phyloP scores from a whole-genome alignment of 2,329 filamentous ascomycete species.

The Aspergillus transmontanensis region DNA sequence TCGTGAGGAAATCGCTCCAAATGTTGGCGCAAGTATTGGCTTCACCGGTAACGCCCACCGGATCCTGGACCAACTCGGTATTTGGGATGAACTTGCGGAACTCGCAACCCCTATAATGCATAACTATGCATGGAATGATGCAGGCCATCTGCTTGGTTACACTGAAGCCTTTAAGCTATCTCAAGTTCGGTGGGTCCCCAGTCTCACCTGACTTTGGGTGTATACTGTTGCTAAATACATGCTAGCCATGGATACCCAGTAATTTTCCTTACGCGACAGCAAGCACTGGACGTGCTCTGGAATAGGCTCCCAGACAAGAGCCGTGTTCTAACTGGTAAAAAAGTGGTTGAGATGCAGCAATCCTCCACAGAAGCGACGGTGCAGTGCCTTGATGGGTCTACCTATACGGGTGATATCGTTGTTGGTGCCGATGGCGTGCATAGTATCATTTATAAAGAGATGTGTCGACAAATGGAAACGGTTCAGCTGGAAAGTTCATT shows the following conservation, averaged over 20 bases:
- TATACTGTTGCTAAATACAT: too few species aligned
- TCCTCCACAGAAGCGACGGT: background rate
- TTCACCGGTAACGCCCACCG: constrained; percentile 46
- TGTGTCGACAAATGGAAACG: constrained; percentile 22
- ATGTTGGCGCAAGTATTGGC: constrained; percentile 53
- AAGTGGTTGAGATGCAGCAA: too few species aligned
- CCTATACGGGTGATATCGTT: constrained; percentile 39
- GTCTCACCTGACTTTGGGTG: too few species aligned
- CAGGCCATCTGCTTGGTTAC: background rate
- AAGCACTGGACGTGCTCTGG: too few species aligned
- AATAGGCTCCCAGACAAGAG: too few species aligned
- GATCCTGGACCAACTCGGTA: constrained; percentile 56
- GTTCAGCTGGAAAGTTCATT: too few species aligned
- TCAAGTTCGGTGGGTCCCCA: too few species aligned
- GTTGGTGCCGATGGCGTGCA: constrained; percentile 50
- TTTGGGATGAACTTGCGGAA: too few species aligned
- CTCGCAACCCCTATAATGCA: constrained; percentile 19
- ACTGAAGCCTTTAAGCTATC: too few species aligned
- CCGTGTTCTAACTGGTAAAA: too few species aligned
- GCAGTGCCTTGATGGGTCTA: constrained; percentile 38
- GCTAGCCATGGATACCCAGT: too few species aligned
- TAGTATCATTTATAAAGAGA: constrained; percentile 38
- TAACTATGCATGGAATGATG: constrained; percentile 23
- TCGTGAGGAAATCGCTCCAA: constrained; percentile 32
- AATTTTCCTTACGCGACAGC: too few species aligned